Evolutionary conservation across 2,329 filamentous ascomycete species (phyloP).

Genomic region (Amauroascus verrucosus): DNA sequence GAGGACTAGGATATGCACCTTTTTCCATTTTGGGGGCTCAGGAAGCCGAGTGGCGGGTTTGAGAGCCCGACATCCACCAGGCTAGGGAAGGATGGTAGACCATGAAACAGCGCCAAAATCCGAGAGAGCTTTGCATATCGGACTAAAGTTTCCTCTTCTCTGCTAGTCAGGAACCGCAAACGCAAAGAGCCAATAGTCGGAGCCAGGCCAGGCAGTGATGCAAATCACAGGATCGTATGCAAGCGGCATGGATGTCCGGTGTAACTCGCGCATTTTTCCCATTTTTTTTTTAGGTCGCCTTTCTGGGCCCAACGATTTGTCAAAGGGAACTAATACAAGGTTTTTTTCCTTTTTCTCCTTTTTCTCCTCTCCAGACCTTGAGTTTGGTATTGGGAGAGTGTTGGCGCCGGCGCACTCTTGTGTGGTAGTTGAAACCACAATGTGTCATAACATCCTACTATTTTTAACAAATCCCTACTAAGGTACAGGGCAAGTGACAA

Average conservation of each 20-base stretch:
- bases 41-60: conserved; percentile 7
- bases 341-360: not conserved
- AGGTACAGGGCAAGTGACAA: too few relatives aligned
- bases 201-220: not conserved
- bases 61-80: conserved; percentile 1
- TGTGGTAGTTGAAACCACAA: conserved; percentile 6
- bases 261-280: not conserved
- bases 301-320: not conserved
- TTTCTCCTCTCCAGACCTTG: not conserved
- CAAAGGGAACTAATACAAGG: not conserved
- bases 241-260: not conserved
- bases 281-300: not conserved
- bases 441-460: not conserved
- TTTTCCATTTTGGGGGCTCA: not conserved
- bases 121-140: not conserved
- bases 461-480: conserved; percentile 3
- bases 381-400: not conserved
- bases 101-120: conserved; percentile 8
- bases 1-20: not conserved
- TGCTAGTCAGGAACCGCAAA: conserved; percentile 8
- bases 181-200: not conserved
- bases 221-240: not conserved
- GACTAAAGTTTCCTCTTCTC: not conserved
- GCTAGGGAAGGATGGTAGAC: not conserved
- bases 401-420: not conserved